These are phyloP conservation scores for Bassia scoparia DNA, from an alignment of 148 eudicot species.

Conservation along the genomic window DNA sequence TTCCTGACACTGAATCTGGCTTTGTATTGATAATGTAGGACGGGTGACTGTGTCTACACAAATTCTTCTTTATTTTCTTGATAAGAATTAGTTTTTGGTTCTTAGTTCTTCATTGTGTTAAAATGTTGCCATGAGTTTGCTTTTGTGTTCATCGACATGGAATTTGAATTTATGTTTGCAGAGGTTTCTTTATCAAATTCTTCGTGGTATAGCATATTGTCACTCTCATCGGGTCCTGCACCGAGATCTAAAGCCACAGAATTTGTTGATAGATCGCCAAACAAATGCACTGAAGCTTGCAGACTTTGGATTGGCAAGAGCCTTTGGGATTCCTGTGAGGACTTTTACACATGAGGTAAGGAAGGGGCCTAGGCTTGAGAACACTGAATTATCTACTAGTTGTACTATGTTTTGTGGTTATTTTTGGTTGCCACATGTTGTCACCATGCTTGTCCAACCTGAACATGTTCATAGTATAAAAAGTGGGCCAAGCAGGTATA, in stretches of 20 bases:
- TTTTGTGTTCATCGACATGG: slow-evolving; percentile 13
- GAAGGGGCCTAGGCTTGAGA: neutral
- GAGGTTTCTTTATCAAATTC: slow-evolving; percentile 88
- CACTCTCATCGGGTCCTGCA: slow-evolving; percentile 98
- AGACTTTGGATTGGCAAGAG: slow-evolving; percentile 95
- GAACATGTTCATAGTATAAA: neutral
- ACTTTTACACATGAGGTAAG: slow-evolving; percentile 81
- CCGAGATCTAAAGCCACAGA: slow-evolving; percentile 94
- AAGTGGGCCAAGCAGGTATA: neutral
- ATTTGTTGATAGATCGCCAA: slow-evolving; percentile 81
- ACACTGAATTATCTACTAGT: neutral
- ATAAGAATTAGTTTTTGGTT: neutral
- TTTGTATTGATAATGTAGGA: no score
- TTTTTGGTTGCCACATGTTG: neutral
- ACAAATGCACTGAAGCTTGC: slow-evolving; percentile 93
- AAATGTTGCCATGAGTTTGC: neutral
- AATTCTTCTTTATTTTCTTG: no score
- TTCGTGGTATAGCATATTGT: slow-evolving; percentile 93
- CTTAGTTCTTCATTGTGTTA: neutral
- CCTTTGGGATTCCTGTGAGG: slow-evolving; percentile 90
- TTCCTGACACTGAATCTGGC: no score
- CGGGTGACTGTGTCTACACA: no score
- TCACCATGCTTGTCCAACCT: neutral
- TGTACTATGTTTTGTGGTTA: neutral
- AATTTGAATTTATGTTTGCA: slow-evolving; percentile 29